These are phyloP conservation scores for Candida koratica DNA, from an alignment of 805 yeast species.

Conservation along the genomic window DNA sequence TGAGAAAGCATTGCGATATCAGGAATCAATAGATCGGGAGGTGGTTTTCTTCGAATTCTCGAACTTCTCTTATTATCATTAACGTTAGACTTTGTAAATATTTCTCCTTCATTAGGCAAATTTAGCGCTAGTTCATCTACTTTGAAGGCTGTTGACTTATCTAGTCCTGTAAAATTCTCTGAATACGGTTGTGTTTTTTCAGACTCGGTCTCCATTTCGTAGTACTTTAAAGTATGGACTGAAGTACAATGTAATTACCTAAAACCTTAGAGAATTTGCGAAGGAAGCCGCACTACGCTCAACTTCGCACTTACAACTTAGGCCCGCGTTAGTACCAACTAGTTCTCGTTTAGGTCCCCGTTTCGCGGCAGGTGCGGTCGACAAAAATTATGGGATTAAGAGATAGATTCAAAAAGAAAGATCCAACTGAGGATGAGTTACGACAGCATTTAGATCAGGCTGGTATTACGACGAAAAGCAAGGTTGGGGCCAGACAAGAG, in stretches of 20 bases:
- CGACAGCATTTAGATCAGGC: slow-evolving; percentile 34
- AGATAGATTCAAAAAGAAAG: slow-evolving; percentile 46
- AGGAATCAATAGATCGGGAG: slow-evolving; percentile 11
- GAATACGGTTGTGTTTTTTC: slow-evolving; percentile 2
- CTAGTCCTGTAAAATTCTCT: slow-evolving; percentile 4
- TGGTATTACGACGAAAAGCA: slow-evolving; percentile 40
- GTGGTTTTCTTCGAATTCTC: slow-evolving; percentile 10
- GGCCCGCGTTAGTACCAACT: not conserved
- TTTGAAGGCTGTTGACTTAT: slow-evolving; percentile 5
- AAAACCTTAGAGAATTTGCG: too few relatives aligned
- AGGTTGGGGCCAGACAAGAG: slow-evolving; percentile 32
- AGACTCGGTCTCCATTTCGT: not conserved
- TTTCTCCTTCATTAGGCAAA: slow-evolving; percentile 4
- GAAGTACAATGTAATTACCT: too few relatives aligned
- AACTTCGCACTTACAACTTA: slow-evolving; percentile 8
- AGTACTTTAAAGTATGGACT: not conserved
- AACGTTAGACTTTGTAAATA: not conserved
- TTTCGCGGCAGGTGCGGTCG: too few relatives aligned
- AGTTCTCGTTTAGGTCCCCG: too few relatives aligned
- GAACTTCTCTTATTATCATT: not conserved
- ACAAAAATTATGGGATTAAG: slow-evolving; percentile 45
- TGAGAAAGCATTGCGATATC: too few relatives aligned
- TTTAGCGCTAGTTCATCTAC: slow-evolving; percentile 5
- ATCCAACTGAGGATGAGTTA: slow-evolving; percentile 47
- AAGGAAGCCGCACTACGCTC: too few relatives aligned